Percentiles rank a stretch among this genome's conserved stretches.
phyloP scores from a whole-genome alignment of 768 basidiomycete species.

The Hericium erinaceus region DNA sequence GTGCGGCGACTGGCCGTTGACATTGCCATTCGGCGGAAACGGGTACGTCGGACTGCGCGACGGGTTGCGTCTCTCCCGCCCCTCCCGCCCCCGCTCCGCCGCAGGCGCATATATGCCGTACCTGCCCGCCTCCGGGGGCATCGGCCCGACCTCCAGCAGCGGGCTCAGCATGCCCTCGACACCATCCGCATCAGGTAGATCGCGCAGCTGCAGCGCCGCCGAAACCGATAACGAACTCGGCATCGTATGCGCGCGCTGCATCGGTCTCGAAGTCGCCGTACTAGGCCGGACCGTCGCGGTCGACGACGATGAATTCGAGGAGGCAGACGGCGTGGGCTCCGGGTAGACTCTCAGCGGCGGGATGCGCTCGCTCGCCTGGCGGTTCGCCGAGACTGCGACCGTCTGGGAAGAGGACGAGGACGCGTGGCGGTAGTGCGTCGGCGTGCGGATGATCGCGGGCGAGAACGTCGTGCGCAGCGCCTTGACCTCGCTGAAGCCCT shows the following conservation, averaged over 20 bases:
- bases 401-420: slow-evolving; percentile 2
- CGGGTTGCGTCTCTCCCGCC: background rate
- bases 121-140: background rate
- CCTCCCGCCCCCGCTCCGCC: background rate
- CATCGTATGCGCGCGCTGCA: background rate
- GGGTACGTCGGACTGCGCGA: background rate
- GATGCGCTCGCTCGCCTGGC: background rate
- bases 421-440: slow-evolving; percentile 41
- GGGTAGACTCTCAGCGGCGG: no score
- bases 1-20: background rate
- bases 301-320: background rate
- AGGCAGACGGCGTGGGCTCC: background rate
- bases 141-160: slow-evolving; percentile 11
- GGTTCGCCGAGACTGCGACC: background rate
- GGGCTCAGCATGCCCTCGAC: slow-evolving; percentile 21
- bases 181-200: background rate
- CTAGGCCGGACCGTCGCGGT: background rate
- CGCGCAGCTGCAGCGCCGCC: background rate
- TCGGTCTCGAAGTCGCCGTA: background rate
- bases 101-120: no score
- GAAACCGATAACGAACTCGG: background rate
- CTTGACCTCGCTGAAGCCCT: slow-evolving; percentile 40
- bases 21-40: background rate
- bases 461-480: slow-evolving; percentile 64
- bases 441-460: slow-evolving; percentile 58